These are phyloP conservation scores for Emmonsiellopsis sp. DNA, from an alignment of 2,329 filamentous ascomycete species.

Conservation along the genomic window DNA sequence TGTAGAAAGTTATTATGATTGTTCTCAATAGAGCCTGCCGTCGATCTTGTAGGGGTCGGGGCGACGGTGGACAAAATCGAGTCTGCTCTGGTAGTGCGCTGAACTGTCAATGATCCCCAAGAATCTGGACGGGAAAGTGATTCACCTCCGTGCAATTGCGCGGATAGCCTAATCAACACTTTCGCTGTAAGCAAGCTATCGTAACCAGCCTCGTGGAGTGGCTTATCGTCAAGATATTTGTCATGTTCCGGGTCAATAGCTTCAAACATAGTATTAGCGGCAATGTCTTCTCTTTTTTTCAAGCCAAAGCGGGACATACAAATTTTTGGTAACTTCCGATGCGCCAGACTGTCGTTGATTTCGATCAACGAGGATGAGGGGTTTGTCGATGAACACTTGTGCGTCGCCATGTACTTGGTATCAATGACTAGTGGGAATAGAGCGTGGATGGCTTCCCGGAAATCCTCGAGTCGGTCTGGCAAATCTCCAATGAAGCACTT, in stretches of 20 bases:
- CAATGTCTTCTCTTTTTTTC: not conserved
- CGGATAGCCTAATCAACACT: conserved; percentile 47
- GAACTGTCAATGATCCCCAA: not conserved
- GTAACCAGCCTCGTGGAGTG: conserved; percentile 51
- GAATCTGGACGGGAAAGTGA: not conserved
- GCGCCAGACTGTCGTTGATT: conserved; percentile 18
- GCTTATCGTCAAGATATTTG: conserved; percentile 20
- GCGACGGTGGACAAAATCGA: not conserved
- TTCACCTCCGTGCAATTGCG: conserved; percentile 38
- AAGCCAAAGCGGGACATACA: conserved; percentile 14
- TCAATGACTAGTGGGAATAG: conserved; percentile 51
- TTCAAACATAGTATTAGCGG: conserved; percentile 7
- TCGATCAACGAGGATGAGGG: conserved; percentile 29
- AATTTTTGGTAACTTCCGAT: conserved; percentile 20
- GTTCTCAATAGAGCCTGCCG: not conserved
- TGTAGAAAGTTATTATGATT: conserved; percentile 1
- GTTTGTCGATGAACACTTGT: conserved; percentile 42
- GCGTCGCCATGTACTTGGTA: conserved; percentile 55
- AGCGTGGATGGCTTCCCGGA: conserved; percentile 40
- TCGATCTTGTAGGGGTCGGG: not conserved
- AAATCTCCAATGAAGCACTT: conserved; percentile 49
- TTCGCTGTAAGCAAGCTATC: conserved; percentile 53
- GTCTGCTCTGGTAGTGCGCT: not conserved
- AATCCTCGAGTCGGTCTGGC: conserved; percentile 47
- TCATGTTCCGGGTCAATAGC: conserved; percentile 21